A percentile compares a stretch with the other conserved stretches of the same genome.
These are phyloP conservation scores for Beauveria sp. DNA, from an alignment of 2,329 filamentous ascomycete species.

Conservation along the genomic window DNA sequence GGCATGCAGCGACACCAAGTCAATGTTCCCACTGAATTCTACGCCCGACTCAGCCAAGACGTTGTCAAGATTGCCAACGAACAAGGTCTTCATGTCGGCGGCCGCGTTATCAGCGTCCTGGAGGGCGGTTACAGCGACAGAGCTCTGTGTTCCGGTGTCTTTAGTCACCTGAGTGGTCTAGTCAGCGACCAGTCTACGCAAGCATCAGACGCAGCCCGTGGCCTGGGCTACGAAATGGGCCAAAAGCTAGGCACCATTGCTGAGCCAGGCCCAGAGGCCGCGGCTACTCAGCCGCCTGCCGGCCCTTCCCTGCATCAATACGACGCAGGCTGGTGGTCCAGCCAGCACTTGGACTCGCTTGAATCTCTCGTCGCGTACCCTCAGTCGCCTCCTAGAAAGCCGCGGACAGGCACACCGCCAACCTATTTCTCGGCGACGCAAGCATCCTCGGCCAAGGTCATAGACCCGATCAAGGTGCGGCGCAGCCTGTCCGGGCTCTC, in stretches of 20 bases:
- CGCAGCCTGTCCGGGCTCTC: conserved; percentile 52
- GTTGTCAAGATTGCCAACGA: conserved; percentile 76
- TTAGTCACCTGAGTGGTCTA: conserved; percentile 85
- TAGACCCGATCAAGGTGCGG: conserved; percentile 58
- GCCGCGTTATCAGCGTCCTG: conserved; percentile 83
- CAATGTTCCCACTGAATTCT: conserved; percentile 95
- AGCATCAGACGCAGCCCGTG: conserved; percentile 20
- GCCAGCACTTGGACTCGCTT: conserved; percentile 57
- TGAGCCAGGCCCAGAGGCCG: conserved; percentile 19
- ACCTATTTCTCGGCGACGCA: conserved; percentile 85
- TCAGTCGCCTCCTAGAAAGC: conserved; percentile 42
- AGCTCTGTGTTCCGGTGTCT: conserved; percentile 76
- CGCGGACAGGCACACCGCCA: conserved; percentile 49
- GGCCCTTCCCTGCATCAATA: conserved; percentile 38
- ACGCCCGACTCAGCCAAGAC: conserved; percentile 82
- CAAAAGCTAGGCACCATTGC: conserved; percentile 38
- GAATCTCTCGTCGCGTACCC: conserved; percentile 52
- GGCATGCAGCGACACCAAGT: conserved; percentile 96
- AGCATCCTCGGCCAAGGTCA: conserved; percentile 74
- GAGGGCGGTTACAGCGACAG: conserved; percentile 96
- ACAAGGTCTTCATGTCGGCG: conserved; percentile 67
- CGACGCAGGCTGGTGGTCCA: conserved; percentile 66
- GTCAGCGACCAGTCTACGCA: conserved; percentile 45
- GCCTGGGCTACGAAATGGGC: conserved; percentile 52
- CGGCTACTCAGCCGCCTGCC: conserved; percentile 6